Evolutionary conservation across 1,284 basidiomycete species (phyloP).

Genomic region (Dichomitus squalens): DNA sequence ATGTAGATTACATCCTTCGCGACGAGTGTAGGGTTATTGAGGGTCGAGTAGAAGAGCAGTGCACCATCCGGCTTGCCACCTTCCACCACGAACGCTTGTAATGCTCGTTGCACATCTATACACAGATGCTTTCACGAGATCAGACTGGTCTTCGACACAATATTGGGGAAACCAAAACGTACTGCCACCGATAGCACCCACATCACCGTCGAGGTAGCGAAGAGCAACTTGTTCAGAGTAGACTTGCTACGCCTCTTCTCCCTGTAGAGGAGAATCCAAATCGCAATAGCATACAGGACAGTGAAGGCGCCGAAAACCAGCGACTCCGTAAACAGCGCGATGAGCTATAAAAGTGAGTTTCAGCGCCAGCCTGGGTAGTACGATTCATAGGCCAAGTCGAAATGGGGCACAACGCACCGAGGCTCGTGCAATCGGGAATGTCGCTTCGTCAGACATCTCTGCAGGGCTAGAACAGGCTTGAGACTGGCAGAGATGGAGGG

Average conservation of each 20-base stretch:
- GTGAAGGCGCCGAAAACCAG: slow-evolving; percentile 23
- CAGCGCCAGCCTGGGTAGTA: not conserved
- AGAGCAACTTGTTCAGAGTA: slow-evolving; percentile 20
- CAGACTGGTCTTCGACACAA: not conserved
- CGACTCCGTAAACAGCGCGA: slow-evolving; percentile 21
- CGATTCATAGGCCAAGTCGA: not conserved
- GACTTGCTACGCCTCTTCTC: slow-evolving; percentile 17
- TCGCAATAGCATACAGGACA: slow-evolving; percentile 22
- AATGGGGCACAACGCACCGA: not conserved
- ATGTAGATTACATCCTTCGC: slow-evolving; percentile 25
- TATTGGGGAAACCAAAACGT: not conserved
- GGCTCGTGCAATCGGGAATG: slow-evolving; percentile 12
- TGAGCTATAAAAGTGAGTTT: slow-evolving; percentile 1
- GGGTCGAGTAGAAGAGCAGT: slow-evolving; percentile 6
- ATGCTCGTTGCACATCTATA: slow-evolving; percentile 16
- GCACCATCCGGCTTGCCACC: slow-evolving; percentile 15
- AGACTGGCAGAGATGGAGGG: slow-evolving; percentile 1
- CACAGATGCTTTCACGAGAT: slow-evolving; percentile 15
- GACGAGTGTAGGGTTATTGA: slow-evolving; percentile 19
- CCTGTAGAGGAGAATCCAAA: slow-evolving; percentile 25
- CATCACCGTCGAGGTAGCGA: slow-evolving; percentile 21
- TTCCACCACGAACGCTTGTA: slow-evolving; percentile 16
- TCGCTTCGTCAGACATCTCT: slow-evolving; percentile 11
- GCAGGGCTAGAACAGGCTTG: slow-evolving; percentile 5
- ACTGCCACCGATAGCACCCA: slow-evolving; percentile 19